Evolutionary conservation across 2,329 filamentous ascomycete genomes (phyloP), one percentile per base, ranked within the genome.

Genomic region (Penicillium sp.): DNA sequence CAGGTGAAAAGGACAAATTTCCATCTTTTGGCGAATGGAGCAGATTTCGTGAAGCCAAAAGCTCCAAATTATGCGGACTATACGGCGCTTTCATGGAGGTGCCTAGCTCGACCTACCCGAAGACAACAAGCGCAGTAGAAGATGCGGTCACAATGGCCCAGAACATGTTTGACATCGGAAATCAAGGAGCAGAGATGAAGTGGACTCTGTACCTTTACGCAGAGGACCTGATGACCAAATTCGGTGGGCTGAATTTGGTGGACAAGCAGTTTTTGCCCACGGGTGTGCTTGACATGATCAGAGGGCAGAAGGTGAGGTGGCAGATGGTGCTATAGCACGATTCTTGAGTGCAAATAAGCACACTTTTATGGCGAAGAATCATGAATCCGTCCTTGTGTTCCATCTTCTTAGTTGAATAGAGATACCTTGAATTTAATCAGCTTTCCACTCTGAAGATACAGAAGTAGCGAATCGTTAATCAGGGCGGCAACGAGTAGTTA

Each of bases 271-370:
- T 73, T 49, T 59, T 76, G 42, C 72, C 74, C 1, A 56, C 72
- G 6, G 72, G 73, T 0, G 59, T 75, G 26, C 58, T 76, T 62
- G 57, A 59, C 18, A 72, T 75, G 69, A 72, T 75, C 62, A 69
- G 69, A 52, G 68, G 64, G 15, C 74, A 70, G 62, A 72, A 67
- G 54, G 71, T 76, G 10, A 69, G 61, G 39, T 76, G 74, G 73
- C 73, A 71, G 51, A 73, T 74, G 72, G 66, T 73, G 3, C 54
- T 75, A 23, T 74, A 67, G 34, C n/a, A 7, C 4, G 34, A 6
- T 16, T 7, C 7, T 36, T 36, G n/a, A 6, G 6, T 18, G n/a
- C n/a, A 29, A 29, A 29, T 29, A 9, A 9, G 8, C 28, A 29
- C 10, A 7, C 10, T 29, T 8, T 1, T 29, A 29, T 29, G 28